Percentiles rank a stretch among this genome's conserved stretches.
These are phyloP conservation scores for Elaeis oleifera DNA, from an alignment of 202 grass and related monocot species.

Conservation along the genomic window DNA sequence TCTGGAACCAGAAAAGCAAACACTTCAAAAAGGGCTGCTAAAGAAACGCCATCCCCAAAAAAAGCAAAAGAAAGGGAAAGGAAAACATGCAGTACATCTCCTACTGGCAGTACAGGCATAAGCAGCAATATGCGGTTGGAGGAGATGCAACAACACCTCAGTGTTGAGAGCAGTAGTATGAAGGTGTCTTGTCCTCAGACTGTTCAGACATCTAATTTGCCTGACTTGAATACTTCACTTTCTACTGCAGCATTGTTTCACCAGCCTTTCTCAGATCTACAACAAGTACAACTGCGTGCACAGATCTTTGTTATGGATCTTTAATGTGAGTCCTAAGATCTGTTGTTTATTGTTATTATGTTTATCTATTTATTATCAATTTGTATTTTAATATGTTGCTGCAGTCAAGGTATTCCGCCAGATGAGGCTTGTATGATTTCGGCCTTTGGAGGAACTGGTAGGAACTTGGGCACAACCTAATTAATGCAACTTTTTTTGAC, in stretches of 20 bases:
- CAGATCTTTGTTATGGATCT: constrained; percentile 99
- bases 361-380: constrained; percentile 3
- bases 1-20: constrained; percentile 14
- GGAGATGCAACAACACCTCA: constrained; percentile 33
- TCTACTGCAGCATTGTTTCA: constrained; percentile 40
- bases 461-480: constrained; percentile 21
- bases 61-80: constrained; percentile 39
- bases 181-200: constrained; percentile 31
- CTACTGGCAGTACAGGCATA: constrained; percentile 23
- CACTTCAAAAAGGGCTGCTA: constrained; percentile 12
- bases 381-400: constrained; percentile 33
- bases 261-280: constrained; percentile 79
- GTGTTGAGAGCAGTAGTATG: constrained; percentile 32
- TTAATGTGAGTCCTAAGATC: constrained; percentile 68
- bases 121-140: constrained; percentile 27
- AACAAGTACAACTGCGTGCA: constrained; percentile 84
- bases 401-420: constrained; percentile 83
- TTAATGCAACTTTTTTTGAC: constrained; percentile 2
- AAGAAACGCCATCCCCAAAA: constrained; percentile 28
- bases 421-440: constrained; percentile 87
- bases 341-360: constrained; percentile 23
- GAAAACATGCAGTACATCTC: constrained; percentile 25
- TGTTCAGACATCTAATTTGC: constrained; percentile 39
- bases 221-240: constrained; percentile 45
- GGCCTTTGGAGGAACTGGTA: constrained; percentile 92